Conservation (phyloP, 352 stramenopile species). For the Phytophthora citricola region DNA sequence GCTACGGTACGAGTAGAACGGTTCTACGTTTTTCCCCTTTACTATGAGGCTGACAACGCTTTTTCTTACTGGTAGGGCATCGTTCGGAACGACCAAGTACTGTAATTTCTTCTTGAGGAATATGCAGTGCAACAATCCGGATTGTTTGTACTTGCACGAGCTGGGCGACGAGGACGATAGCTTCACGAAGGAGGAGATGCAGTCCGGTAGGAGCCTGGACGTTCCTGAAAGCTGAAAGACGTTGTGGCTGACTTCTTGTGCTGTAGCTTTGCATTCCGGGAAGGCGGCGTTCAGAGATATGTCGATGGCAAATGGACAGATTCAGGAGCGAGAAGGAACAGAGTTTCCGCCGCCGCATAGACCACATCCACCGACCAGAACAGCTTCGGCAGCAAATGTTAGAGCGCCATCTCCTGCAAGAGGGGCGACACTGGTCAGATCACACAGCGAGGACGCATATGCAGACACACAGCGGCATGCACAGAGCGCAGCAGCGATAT, state of each 20-base stretch:
- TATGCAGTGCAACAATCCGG: conserved; percentile 93
- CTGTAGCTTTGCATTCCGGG: conserved; percentile 68
- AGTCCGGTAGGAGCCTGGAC: conserved; percentile 54
- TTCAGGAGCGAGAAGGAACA: conserved; percentile 61
- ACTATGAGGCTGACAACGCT: neutral
- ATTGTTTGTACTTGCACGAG: conserved; percentile 95
- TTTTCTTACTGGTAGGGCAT: conserved; percentile 61
- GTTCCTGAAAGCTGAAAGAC: neutral
- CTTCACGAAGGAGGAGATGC: conserved; percentile 96
- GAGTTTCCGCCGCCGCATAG: conserved; percentile 58
- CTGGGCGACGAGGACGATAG: conserved; percentile 93
- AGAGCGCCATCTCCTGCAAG: conserved; percentile 33
- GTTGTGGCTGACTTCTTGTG: conserved; percentile 8
- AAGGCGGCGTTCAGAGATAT: conserved; percentile 79
- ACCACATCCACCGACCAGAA: conserved; percentile 30
- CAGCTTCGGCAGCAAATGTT: conserved; percentile 25
- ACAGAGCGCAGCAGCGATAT: conserved; percentile 77
- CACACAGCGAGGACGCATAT: conserved; percentile 38
- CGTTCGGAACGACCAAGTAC: conserved; percentile 96
- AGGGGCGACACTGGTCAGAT: conserved; percentile 28
- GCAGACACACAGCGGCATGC: conserved; percentile 68
- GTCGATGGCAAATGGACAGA: conserved; percentile 45
- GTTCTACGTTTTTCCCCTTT: neutral
- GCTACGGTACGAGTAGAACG: conserved; percentile 47
- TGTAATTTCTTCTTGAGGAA: conserved; percentile 95